A percentile compares a stretch with the other conserved stretches of the same genome.
Conservation (phyloP, 2,329 filamentous ascomycete species). For the Fusarium sp. region DNA sequence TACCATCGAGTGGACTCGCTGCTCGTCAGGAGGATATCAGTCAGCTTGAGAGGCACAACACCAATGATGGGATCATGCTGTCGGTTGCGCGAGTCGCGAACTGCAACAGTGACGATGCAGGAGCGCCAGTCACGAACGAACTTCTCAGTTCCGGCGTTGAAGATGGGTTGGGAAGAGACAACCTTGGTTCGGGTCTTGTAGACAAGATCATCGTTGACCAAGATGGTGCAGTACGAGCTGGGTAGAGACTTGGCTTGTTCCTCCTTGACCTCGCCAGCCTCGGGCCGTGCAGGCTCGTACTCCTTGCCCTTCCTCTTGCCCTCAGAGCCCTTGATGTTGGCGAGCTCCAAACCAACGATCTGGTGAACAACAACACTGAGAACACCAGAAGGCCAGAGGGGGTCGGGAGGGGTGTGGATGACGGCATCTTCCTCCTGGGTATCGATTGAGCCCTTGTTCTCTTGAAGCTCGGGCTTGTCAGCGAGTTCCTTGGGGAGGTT, state of each 20-base stretch:
- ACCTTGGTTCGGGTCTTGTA: slow-evolving; percentile 97
- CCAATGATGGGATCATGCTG: slow-evolving; percentile 96
- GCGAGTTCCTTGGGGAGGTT: slow-evolving; percentile 79
- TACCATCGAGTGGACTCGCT: slow-evolving; percentile 94
- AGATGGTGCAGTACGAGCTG: slow-evolving; percentile 92
- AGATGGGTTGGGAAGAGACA: slow-evolving; percentile 93
- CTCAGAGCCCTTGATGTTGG: slow-evolving; percentile 86
- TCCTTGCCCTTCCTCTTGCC: slow-evolving; percentile 86
- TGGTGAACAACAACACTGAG: slow-evolving; percentile 90
- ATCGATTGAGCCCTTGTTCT: slow-evolving; percentile 82
- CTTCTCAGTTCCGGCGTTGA: slow-evolving; percentile 94
- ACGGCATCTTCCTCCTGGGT: slow-evolving; percentile 82
- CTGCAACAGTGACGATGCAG: slow-evolving; percentile 84
- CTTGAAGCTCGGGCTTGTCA: slow-evolving; percentile 81
- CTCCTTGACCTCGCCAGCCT: slow-evolving; percentile 86
- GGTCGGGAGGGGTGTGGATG: slow-evolving; percentile 89
- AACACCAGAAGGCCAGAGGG: slow-evolving; percentile 94
- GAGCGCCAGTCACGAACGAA: slow-evolving; percentile 96
- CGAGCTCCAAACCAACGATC: slow-evolving; percentile 93
- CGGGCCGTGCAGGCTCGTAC: slow-evolving; percentile 85
- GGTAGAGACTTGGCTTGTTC: slow-evolving; percentile 84
- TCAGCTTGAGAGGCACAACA: slow-evolving; percentile 87
- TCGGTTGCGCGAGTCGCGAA: slow-evolving; percentile 87
- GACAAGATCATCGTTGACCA: slow-evolving; percentile 87
- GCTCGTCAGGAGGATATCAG: slow-evolving; percentile 86